These are phyloP conservation scores for Nemania sp. DNA, from an alignment of 2,329 filamentous ascomycete species.

Conservation along the genomic window DNA sequence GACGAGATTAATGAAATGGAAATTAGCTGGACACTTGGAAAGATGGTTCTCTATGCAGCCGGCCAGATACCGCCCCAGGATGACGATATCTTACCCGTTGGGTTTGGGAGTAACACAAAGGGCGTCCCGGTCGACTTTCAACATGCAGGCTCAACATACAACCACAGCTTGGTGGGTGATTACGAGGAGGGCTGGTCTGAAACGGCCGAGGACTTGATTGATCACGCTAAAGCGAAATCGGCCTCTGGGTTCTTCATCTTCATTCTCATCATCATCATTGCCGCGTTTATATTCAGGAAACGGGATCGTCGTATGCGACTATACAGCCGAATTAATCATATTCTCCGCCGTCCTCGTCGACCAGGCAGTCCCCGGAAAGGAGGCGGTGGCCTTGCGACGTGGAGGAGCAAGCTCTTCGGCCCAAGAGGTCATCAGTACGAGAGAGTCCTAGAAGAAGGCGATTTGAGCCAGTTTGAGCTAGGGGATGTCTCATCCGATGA, in stretches of 20 bases:
- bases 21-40: slow-evolving; percentile 95
- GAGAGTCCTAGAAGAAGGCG: slow-evolving; percentile 81
- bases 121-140: slow-evolving; percentile 79
- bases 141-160: slow-evolving; percentile 68
- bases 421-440: slow-evolving; percentile 69
- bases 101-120: slow-evolving; percentile 85
- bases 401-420: slow-evolving; percentile 69
- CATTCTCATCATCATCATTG: slow-evolving; percentile 70
- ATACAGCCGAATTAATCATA: slow-evolving; percentile 55
- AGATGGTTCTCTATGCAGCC: slow-evolving; percentile 93
- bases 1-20: slow-evolving; percentile 91
- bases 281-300: slow-evolving; percentile 76
- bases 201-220: slow-evolving; percentile 62
- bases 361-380: slow-evolving; percentile 53
- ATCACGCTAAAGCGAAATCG: slow-evolving; percentile 67
- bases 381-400: slow-evolving; percentile 51
- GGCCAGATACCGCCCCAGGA: slow-evolving; percentile 76
- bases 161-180: slow-evolving; percentile 39
- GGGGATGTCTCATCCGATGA: slow-evolving; percentile 67
- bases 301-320: slow-evolving; percentile 72
- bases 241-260: slow-evolving; percentile 79
- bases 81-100: slow-evolving; percentile 71
- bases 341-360: slow-evolving; percentile 49
- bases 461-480: slow-evolving; percentile 77
- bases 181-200: slow-evolving; percentile 60